Conservation (phyloP, 192 early-diverging fungal species). For the Coemansia sp. region DNA sequence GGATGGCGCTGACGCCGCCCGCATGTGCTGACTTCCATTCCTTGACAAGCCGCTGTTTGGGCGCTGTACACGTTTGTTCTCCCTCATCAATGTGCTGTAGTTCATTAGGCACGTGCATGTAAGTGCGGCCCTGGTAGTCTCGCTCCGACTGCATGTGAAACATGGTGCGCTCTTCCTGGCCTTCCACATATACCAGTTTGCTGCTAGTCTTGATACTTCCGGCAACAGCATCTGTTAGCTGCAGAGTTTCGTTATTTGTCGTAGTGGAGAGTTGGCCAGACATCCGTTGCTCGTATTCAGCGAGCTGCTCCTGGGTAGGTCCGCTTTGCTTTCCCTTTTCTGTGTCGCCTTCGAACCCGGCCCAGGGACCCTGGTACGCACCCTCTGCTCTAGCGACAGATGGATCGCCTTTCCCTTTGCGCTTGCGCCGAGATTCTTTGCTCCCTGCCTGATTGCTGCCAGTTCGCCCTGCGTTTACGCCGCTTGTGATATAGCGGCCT, state of each 20-base stretch:
- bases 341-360: conserved; percentile 84
- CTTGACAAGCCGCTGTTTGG: conserved; percentile 74
- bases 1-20: conserved; percentile 87
- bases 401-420: conserved; percentile 77
- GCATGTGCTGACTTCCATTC: conserved; percentile 88
- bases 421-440: too few relatives aligned
- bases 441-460: conserved; percentile 55
- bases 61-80: conserved; percentile 72
- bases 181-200: conserved; percentile 25
- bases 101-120: conserved; percentile 94
- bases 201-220: conserved; percentile 24
- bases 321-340: conserved; percentile 41
- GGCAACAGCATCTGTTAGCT: conserved; percentile 11
- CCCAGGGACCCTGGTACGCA: conserved; percentile 92
- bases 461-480: conserved; percentile 38
- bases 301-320: conserved; percentile 57
- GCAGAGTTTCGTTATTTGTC: not conserved
- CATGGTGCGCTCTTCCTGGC: conserved; percentile 70
- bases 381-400: conserved; percentile 68
- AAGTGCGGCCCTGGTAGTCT: conserved; percentile 94
- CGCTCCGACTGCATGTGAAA: conserved; percentile 86
- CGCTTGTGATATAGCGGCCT: conserved; percentile 58
- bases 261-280: conserved; percentile 2
- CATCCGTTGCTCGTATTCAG: conserved; percentile 35
- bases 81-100: conserved; percentile 74